phyloP scores from a whole-genome alignment of 257 asterid genomes.

The Salvia miltiorrhiza region DNA sequence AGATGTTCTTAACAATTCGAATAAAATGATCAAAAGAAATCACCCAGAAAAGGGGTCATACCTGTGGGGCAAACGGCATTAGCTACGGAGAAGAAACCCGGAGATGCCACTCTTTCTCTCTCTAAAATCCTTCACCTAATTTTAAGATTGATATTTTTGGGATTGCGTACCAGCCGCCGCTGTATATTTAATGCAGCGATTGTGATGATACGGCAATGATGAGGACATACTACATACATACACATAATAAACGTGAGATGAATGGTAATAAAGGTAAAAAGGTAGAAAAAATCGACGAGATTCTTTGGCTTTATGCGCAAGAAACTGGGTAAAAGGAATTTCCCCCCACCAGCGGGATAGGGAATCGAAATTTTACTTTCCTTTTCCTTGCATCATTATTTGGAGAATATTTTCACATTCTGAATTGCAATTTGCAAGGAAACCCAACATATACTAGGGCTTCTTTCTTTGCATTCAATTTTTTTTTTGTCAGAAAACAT shows the following conservation, averaged over 20 bases:
- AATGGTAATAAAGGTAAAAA: background rate
- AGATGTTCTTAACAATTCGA: background rate
- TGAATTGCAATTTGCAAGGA: background rate
- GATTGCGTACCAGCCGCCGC: constrained; percentile 19
- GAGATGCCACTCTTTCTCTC: constrained; percentile 42
- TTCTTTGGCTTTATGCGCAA: constrained; percentile 23
- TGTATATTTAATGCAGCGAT: background rate
- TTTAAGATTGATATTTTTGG: constrained; percentile 1
- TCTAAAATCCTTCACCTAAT: constrained; percentile 16
- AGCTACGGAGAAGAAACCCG: constrained; percentile 32
- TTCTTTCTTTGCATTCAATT: background rate
- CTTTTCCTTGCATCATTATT: constrained; percentile 7
- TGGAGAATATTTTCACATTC: background rate
- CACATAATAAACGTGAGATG: background rate
- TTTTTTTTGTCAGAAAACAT: background rate
- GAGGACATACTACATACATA: background rate
- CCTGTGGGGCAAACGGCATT: constrained; percentile 43
- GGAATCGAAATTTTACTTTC: background rate
- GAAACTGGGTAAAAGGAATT: background rate
- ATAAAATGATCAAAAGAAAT: background rate
- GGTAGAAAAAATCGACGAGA: constrained; percentile 7
- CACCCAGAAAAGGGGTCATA: background rate
- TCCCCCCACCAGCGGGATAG: constrained; percentile 1
- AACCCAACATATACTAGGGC: background rate
- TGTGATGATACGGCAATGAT: constrained; percentile 25